Base-by-base conservation (phyloP, 2,329 filamentous ascomycete species). In the Cladosporium sp. region DNA sequence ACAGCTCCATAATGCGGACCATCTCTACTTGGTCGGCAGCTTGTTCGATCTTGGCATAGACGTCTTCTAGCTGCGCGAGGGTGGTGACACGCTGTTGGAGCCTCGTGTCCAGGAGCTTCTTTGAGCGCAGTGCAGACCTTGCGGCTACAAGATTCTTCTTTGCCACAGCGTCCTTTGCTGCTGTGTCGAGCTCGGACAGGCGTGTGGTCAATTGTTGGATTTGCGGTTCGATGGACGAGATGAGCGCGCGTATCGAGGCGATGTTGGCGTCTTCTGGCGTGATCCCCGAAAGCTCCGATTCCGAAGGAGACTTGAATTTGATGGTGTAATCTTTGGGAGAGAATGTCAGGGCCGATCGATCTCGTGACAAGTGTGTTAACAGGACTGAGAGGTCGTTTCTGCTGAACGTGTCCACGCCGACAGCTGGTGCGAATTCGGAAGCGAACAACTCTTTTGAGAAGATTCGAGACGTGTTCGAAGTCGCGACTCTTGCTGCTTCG, bases 1-100 rank as follows among this genome's bases (percentile, higher is more conserved):
- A 91, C 15, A 86, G 82, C 68, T 91, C 84, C 87, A 99, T 92
- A 5, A 91, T 87, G 59, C 83, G 82, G 8, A 97, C 85, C 13
- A 97, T 82, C 65, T 91, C 88, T 8, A 95, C 85, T 62, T 97
- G 90, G 72, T 92, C 89, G 0, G 85, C 82, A 0, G 94, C 94
- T 71, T 93, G 86, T 70, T 96, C 87, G 53, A 99, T 89, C 68
- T 87, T 89, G n/a, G 80, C 74, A 55, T 91, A 89, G 0, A 95
- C 86, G 61, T 90, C 85, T 73, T 97, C 91, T 1, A 99, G 81
- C 72, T 96, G 91, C 40, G 80, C 77, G 2, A 96, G 81, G 0
- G 89, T 89, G 8, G 86, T 85, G 28, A 87, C 84, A 12, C 92
- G 85, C 62, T 85, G 84, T 28, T 83, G 77, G 0, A 97, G 80